A percentile compares a stretch with the other conserved stretches of the same genome.
Evolutionary conservation across 2,329 filamentous ascomycete species (phyloP).

Genomic region (Exophiala calicioides): DNA sequence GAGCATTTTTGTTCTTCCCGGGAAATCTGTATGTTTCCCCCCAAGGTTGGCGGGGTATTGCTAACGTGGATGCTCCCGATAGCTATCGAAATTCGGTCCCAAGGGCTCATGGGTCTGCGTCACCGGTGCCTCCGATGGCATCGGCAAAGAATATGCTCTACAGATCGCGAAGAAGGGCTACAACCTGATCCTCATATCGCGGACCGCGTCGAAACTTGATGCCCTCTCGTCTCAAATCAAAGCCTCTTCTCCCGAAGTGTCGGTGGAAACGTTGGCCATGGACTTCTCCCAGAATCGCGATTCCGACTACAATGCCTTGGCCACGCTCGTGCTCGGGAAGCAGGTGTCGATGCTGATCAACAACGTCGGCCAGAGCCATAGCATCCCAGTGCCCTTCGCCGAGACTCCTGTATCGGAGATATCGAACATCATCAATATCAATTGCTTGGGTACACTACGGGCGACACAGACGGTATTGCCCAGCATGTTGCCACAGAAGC

Average conservation of each 20-base stretch:
- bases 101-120: conserved; percentile 93
- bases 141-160: conserved; percentile 92
- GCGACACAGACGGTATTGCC: conserved; percentile 84
- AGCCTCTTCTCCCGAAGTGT: conserved; percentile 65
- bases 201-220: conserved; percentile 89
- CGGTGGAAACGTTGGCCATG: conserved; percentile 83
- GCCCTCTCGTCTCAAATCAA: conserved; percentile 74
- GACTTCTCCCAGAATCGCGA: conserved; percentile 75
- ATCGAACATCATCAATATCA: conserved; percentile 88
- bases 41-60: neutral
- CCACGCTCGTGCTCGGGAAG: conserved; percentile 66
- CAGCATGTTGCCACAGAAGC: conserved; percentile 78
- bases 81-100: conserved; percentile 88
- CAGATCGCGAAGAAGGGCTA: conserved; percentile 90
- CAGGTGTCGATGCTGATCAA: conserved; percentile 90
- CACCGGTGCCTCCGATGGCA: conserved; percentile 92
- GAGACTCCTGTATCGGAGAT: conserved; percentile 79
- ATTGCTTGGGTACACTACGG: conserved; percentile 86
- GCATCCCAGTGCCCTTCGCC: conserved; percentile 85
- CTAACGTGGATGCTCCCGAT: conserved; percentile 14
- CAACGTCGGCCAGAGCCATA: conserved; percentile 94
- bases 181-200: conserved; percentile 92
- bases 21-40: conserved; percentile 46
- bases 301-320: conserved; percentile 75
- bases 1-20: conserved; percentile 67